Base-by-base conservation (phyloP, 257 asterid genomes). In the Agastache rugosa region DNA sequence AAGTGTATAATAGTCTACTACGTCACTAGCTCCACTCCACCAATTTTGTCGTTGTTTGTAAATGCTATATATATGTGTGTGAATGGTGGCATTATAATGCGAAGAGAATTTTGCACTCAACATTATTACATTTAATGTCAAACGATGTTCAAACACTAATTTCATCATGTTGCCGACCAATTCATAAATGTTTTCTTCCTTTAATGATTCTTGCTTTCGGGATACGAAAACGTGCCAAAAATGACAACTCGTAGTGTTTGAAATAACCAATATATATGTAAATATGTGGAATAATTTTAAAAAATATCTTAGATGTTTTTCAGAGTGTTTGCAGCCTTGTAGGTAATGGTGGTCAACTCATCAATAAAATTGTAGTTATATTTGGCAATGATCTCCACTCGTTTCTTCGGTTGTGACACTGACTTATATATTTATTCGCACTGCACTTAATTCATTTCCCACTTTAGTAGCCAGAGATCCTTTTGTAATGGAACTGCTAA, bases 201-300 rank as follows among this genome's bases (percentile, higher is more conserved):
- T 7, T 23, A 51, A 51, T 44, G 20, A 20, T 76, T 35, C 41
- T 59, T 76, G 56, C 71, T 67, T 68, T 68, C 20, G 44, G 41
- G 58, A 29, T 16, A 37, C 34, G 48, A 8, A 31, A 61, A 50
- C 76, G 80, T 69, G 58, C 65, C 19, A 41, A 50, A 70, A 39
- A 77, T 70, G 76, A 51, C 67, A 70, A 71, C 60, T 29, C 39
- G 25, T 27, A 37, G 22, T 69, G 37, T 69, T 60, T 61, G 64
- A 51, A 51, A 68, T n/a, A 41, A 23, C 73, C 45, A 41, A 51
- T 12, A 12, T 42, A 35, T 27, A 11, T 42, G 22, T 27, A 11
- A 0, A 64, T 31, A 20, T 45, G 1, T 42, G 0, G 25, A 71
- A 37, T 42, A 71, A 37, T 42, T 44, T 15, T 31, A 20, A 63